Evolutionary conservation across 2,329 filamentous ascomycete genomes (phyloP).

Genomic region (Cordyceps farinosa): DNA sequence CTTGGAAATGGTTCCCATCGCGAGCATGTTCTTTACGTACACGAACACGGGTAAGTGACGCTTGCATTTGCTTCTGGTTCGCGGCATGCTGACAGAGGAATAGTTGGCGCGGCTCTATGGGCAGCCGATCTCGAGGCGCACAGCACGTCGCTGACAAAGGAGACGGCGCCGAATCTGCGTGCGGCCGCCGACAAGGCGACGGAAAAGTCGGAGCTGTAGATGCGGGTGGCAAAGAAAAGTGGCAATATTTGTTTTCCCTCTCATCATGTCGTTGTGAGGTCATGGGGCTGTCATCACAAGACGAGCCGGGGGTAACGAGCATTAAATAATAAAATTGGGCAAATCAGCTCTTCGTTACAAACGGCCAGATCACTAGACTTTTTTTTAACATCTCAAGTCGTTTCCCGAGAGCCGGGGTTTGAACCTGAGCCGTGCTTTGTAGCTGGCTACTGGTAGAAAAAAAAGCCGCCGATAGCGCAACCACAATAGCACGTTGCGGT

Average conservation of each 20-base stretch:
- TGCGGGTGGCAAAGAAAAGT: not conserved
- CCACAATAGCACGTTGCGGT: not conserved
- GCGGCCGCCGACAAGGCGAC: conserved; percentile 46
- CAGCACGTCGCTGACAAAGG: conserved; percentile 45
- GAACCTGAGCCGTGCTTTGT: too few species aligned
- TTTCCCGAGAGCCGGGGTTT: too few species aligned
- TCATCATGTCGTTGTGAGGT: too few species aligned
- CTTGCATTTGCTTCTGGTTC: not conserved
- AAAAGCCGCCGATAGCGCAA: not conserved
- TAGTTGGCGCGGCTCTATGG: conserved; percentile 90
- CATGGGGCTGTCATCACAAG: too few species aligned
- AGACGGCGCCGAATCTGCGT: conserved; percentile 49
- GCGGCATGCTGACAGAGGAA: conserved; percentile 17
- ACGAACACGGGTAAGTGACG: conserved; percentile 67
- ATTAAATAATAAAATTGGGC: not conserved
- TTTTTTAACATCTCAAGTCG: too few species aligned
- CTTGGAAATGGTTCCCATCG: conserved; percentile 80
- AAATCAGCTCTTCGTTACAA: not conserved
- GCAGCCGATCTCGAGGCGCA: conserved; percentile 75
- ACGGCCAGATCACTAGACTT: not conserved
- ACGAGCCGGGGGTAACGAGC: too few species aligned
- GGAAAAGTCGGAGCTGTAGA: conserved; percentile 33
- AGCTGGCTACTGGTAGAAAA: not conserved
- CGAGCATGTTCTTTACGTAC: conserved; percentile 80
- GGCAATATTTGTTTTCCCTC: not conserved